Evolutionary conservation across 2,329 filamentous ascomycete species (phyloP), one percentile per base, ranked within the genome.

Genomic region (Lecanosticta acicola): DNA sequence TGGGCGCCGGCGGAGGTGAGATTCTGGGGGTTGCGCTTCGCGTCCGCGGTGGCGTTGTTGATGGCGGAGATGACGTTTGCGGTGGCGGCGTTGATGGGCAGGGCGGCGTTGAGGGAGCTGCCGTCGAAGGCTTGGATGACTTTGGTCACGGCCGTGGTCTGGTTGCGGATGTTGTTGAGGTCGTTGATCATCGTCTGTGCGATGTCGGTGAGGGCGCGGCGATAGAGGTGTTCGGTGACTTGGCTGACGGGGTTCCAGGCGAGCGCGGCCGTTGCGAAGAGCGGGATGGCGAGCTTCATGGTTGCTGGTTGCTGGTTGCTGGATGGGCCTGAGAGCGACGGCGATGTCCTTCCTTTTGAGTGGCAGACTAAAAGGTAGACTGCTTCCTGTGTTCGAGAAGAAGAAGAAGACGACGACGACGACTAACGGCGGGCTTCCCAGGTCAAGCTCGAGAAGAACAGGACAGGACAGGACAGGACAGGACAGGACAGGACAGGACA

Each of bases 51-150:
- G 17, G 43, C 18, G 7, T 32, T 39, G 26, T 33, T 10, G 37
- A 46, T 41, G 32, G 39, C 21, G n/a, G 19, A n/a, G 18, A 46
- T 14, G 17, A 46, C 24, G 18, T 26, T 33, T 5, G 17, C 21
- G 43, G 37, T 46, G 3, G 43, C 43, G 32, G 38, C 7, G 18
- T 39, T 40, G 43, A 46, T 41, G 37, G 32, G 26, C 26, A 46
- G 37, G 7, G 43, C 43, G 3, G 34, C 42, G 34, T 18, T n/a
- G 10, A 18, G 11, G 13, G 19, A 7, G 5, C 18, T 26, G 32
- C 43, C 38, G 20, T 41, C 34, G 29, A 40, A 34, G n/a, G 17
- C 32, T 5, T 9, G 16, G 32, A 46, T 41, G 17, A 10, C 19
- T 7, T 20, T n/a, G 3, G 43, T 46, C 7, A 41, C 32, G 13